Base-by-base conservation (phyloP, 1,284 basidiomycete species). In the Ganoderma sp. region DNA sequence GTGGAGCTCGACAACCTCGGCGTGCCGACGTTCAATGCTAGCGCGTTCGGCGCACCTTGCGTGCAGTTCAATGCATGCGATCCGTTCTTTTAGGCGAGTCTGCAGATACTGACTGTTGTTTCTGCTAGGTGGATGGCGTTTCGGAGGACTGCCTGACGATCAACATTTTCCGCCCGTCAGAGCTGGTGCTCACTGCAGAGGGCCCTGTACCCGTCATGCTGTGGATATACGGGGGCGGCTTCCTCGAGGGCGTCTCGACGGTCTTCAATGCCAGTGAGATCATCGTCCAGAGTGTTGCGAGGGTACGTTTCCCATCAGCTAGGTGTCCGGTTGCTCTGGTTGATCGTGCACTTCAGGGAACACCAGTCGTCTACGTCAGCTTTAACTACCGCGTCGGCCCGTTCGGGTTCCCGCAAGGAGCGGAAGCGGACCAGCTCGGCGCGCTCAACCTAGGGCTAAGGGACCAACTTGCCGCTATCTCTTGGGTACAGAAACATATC, bases 341-440 rank as follows among this genome's bases (percentile, higher is more conserved):
- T 60, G 10, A 45, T 54, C n/a, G 1, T 41, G 6, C 28, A 25
- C 15, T 14, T 56, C 17, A 85, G 83, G 84, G 82, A 42, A 86
- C 83, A 2, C 85, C 85, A 17, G 73, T 89, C 42, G 80, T 89
- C n/a, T 86, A 86, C 61, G 87, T 89, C 50, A 85, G 82, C 66
- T 50, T 88, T 72, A 87, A 88, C 73, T 88, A 89, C 71, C 82
- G 88, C 34, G 71, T 85, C 2, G 84, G 84, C 0, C 83, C 84
- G 4, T 78, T 87, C 15, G 87, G 86, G 0, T 80, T 84, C 66
- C 83, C 84, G 9, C 82, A 84, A 74, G 85, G 85, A 2, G 71
- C 77, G 57, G 84, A 86, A 78, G 82, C 84, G 74, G 64, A 57
- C 6, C 75, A 78, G 10, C 74, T 74, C n/a, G 75, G 75, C 19